Base-by-base conservation (phyloP, 2,329 filamentous ascomycete species). In the Trichoderma atroviride region DNA sequence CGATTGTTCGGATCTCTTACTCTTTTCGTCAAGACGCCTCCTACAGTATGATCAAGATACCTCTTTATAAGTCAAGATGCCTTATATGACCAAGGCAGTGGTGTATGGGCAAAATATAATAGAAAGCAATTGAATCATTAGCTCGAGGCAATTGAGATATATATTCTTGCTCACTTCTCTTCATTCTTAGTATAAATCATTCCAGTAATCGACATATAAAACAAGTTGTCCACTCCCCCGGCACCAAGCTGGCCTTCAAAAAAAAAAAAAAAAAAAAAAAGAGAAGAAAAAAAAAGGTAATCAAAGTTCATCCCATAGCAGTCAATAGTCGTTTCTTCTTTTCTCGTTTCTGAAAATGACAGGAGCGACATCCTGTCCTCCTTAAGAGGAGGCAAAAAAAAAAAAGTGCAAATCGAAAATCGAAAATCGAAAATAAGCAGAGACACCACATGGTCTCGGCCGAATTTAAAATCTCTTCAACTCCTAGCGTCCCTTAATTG, bases 401-500 rank as follows among this genome's bases (percentile, higher is more conserved):
- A 27, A 27, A 37, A 58, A 58, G n/a, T 29, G 58, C 55, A 37
- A 52, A 65, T 31, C 29, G 22, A 59, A 53, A 52, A 65, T 31
- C 29, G 22, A 59, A 53, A 52, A 35, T 43, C 37, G 19, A 60
- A 53, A 24, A 53, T 33, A 56, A 33, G 19, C 27, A 27, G n/a
- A 40, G 27, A 60, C 70, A 71, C 71, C 73, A 71, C 71, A 57
- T 69, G 66, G 29, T 69, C 75, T 70, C 62, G 68, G 75, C 75
- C 74, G 57, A 69, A 72, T 69, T 35, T 50, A 59, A 66, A 71
- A 72, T 74, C 70, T 77, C 75, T 75, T 74, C 74, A 77, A 77
- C 75, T 77, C 75, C 75, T 69, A 71, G 71, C 73, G 74, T 69
- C 74, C 73, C 53, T 59, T 47, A n/a, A 74, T 70, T 76, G 74